Base-by-base conservation (phyloP, 805 yeast species). In the Hanseniaspora jakobsenii region DNA sequence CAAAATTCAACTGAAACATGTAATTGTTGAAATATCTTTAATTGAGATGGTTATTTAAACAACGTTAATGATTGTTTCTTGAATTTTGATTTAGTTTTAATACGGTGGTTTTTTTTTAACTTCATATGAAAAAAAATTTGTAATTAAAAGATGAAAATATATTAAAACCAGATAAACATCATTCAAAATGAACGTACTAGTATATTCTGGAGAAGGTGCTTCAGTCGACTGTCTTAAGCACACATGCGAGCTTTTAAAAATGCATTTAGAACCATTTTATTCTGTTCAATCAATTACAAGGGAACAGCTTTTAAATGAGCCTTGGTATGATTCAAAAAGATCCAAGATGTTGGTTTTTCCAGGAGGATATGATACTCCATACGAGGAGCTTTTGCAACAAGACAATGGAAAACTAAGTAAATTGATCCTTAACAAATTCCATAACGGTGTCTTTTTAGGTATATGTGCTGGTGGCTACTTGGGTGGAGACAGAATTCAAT, bases 401-500 rank as follows among this genome's bases (percentile, higher is more conserved):
- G 36, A 42, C 17, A 42, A 35, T 21, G 22, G 17, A n/a, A 63
- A 8, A 65, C 67, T 30, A 82, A 85, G 49, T 59, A 64, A 22
- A 73, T 73, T 39, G 85, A 69, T 52, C 85, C 85, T 1, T 66
- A 75, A 24, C 13, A 42, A 35, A 13, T 42, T 42, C 17, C 66
- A 67, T 44, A 98, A 97, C 24, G 99, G 99, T 2, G 65, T 67
- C 38, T 85, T 66, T 55, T 60, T 89, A 17, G 98, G 98, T 0
- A 75, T 91, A 50, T 91, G 99, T 63, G 91, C 99, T 8, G 99
- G 99, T 34, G 97, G 82, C 0, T 91, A 91, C 62, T 91, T 75
- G 56, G 89, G 78, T 1, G 71, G 87, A 10, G 61, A 71, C 0
- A 61, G 78, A 32, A 78, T 82, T 51, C 96, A 89, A 56, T 91